Base-by-base conservation (phyloP, 345 rosid species). In the Sonneratia alba region DNA sequence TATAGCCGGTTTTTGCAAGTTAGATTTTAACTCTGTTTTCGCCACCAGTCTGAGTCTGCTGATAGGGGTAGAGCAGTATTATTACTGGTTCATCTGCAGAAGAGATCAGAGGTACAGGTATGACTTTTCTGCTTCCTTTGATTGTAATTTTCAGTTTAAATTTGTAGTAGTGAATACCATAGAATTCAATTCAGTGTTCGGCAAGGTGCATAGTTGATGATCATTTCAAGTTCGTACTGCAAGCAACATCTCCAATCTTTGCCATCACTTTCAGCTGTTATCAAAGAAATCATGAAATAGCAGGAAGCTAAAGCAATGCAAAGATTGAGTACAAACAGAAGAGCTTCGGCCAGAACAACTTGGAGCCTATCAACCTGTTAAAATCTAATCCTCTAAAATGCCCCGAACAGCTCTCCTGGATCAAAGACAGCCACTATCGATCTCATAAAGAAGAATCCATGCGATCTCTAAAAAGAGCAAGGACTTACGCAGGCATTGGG, bases 51-150 rank as follows among this genome's bases (percentile, higher is more conserved):
- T 70, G 75, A 57, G 36, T 37, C 74, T 80, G 69, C 68, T 69
- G 71, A 67, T 55, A 53, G 66, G 74, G 77, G 78, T 10, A 18
- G 12, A 38, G 13, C 13, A 1, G 65, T 66, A 43, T 21, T 47
- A 32, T 70, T 43, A 45, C 76, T 70, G 78, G 72, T 72, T 79
- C 74, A 73, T 77, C 84, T 81, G 88, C 87, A 72, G 84, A 83
- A 85, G 85, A 80, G 71, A 82, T 83, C 89, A 84, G 83, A 56
- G 24, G 62, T 70, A 63, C 72, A 81, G 78, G 47, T 61, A n/a
- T 27, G 32, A 27, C 1, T 27, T 71, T 47, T 66, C 36, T 27
- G 32, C 72, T 70, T 34, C 55, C 72, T 27, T 27, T 27, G 53
- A 62, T 14, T 49, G 72, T 70, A 70, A 36, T 70, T 45, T 70